Evolutionary conservation across 257 asterid genomes (phyloP), one percentile per base, ranked within the genome.

Genomic region (Capsicum baccatum): DNA sequence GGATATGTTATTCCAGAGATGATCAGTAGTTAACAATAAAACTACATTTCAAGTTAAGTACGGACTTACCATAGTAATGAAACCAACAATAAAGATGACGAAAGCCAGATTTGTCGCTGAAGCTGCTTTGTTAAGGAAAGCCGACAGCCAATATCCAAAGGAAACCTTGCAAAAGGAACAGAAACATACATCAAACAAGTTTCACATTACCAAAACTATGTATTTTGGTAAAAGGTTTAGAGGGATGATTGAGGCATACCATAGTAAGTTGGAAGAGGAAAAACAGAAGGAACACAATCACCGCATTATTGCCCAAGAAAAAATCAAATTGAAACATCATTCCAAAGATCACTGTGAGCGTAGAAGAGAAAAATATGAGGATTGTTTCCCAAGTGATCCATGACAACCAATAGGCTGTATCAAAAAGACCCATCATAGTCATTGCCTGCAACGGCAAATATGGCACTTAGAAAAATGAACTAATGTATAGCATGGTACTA

Each of bases 351-450:
- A 95, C 93, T 10, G 92, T 91, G 85, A 94, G 79, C 66, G 91
- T 89, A 60, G 99, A 91, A 8, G 99, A 93, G 84, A 93, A 68
- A 83, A 93, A 59, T 6, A 92, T 87, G 50, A 93, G 83, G 55
- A 91, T 71, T 83, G 95, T 96, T 88, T 95, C 99, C 99, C 99
- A 94, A 39, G 97, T 84, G 87, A 93, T 76, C 99, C 99, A 95
- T 15, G 99, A 94, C 63, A 94, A 87, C 99, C 99, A 95, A 84
- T 94, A 95, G 50, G 98, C 97, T 52, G 98, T 89, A 89, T 95
- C 98, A 90, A 88, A 95, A 80, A 95, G 99, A 1, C 99, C 99
- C 99, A 95, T 95, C 93, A 95, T 92, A n/a, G 94, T 85, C 98
- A 95, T 95, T 68, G 96, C 95, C 99, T 94, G 92, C 84, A 44